Base-by-base conservation (phyloP, 73 alveolate species). In the Loxodes magnus region DNA sequence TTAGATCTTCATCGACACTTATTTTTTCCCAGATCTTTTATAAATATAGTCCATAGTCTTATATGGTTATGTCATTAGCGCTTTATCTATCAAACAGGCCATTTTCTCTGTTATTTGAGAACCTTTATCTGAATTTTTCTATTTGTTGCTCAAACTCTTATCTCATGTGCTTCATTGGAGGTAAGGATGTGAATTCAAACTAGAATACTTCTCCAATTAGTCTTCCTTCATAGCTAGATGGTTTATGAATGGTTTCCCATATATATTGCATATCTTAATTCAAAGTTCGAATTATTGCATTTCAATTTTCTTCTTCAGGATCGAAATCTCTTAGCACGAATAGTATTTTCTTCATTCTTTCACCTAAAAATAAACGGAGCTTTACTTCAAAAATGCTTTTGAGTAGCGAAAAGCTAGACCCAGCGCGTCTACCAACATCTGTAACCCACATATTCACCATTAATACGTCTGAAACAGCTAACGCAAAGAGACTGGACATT, bases 401-500 rank as follows among this genome's bases (percentile, higher is more conserved):
- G 44, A 86, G 78, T 17, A 86, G 75, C 2, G 89, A 93, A 51
- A 60, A 60, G 51, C 79, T 86, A 35, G 92, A 71, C 5, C 92
- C 96, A 3, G 72, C 70, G 58, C 81, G 71, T 56, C 94, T 75
- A 5, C 96, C 96, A 31, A 86, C 67, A 50, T 80, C 94, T 37
- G 71, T 74, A 4, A 87, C 71, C 94, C 94, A 81, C 86, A 86
- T 68, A 58, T 86, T 86, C 17, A 86, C 79, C 68, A 86, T 35
- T 30, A 86, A 80, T 6, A 81, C 94, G 67, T 86, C 94, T 28
- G 94, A 74, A 43, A 80, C 50, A 5, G 96, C 91, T 17, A 86
- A 55, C 41, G 94, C 92, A 39, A 86, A 86, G 15, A 86, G 41
- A 16, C 92, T 74, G 16, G 94, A 71, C 39, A 89, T 80, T 55